Base-by-base conservation (phyloP, 2,329 filamentous ascomycete species). In the Tympanopsis confertula region DNA sequence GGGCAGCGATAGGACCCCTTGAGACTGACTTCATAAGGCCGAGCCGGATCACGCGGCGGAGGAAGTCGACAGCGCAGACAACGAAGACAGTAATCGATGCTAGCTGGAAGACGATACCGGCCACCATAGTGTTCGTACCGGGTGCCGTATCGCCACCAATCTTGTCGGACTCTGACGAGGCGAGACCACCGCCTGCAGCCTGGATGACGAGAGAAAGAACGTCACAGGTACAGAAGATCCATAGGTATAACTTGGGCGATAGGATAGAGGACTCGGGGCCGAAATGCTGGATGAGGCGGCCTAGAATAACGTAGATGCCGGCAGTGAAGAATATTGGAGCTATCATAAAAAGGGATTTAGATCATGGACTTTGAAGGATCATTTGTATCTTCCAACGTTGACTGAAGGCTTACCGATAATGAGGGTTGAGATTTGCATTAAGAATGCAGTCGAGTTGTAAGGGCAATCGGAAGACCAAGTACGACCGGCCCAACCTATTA, bases 321-420 rank as follows among this genome's bases (percentile, higher is more conserved):
- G 60, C 62, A 20, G 59, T 63, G 49, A 62, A 65, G 51, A 65
- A 64, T 10, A 56, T 58, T 5, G 62, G 62, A n/a, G 44, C 33
- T 33, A 7, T 13, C 5, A 30, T 19, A 12, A 20, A 35, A 13
- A 14, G 35, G 24, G 2, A 13, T 2, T 13, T 14, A 13, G 2
- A 40, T 39, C 33, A 28, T 13, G 13, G 18, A 39, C 24, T 10
- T 28, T 10, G 24, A 10, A 10, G 10, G 24, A n/a, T 28, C 24
- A 10, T n/a, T n/a, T n/a, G n/a, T n/a, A n/a, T n/a, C n/a, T n/a
- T n/a, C n/a, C n/a, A n/a, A n/a, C 4, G 17, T 14, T n/a, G 5
- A 3, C 5, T 14, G 18, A 14, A 18, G 19, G 32, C 44, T 26
- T 44, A 47, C 47, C 48, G 33, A 50, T 45, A 38, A 50, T 50